Conservation (phyloP, 202 grass and related monocot species). For the Eragrostis tef region DNA sequence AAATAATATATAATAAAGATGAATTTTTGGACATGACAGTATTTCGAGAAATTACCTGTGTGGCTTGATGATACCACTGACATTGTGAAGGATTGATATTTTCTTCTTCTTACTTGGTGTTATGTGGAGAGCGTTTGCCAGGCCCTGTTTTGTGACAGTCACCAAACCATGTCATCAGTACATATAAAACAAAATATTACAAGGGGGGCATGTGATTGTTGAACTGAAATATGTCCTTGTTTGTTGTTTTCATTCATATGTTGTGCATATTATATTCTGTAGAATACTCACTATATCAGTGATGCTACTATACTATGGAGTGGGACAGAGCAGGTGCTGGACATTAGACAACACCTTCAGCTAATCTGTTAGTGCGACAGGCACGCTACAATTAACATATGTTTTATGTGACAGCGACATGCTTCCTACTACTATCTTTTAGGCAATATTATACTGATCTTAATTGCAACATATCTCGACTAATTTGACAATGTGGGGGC, state of each 20-base stretch:
- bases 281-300: not conserved
- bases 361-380: not conserved
- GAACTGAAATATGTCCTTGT: not conserved
- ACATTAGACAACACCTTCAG: not conserved
- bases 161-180: conserved; percentile 39
- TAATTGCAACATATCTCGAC: not conserved
- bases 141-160: conserved; percentile 43
- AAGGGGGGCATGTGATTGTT: not conserved
- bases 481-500: not conserved
- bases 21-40: not conserved
- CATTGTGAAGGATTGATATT: conserved; percentile 61
- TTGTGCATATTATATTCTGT: not conserved
- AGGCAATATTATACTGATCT: not conserved
- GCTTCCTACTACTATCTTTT: not conserved
- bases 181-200: not conserved
- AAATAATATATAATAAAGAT: not conserved
- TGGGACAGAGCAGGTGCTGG: not conserved
- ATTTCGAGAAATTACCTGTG: conserved; percentile 55
- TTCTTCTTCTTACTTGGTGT: conserved; percentile 60
- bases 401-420: conserved; percentile 2
- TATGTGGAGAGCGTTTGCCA: conserved; percentile 51
- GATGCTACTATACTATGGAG: not conserved
- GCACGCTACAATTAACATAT: no score
- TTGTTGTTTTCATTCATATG: not conserved
- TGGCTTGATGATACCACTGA: conserved; percentile 74